These are phyloP conservation scores for Auricularia sp. DNA, from an alignment of 768 basidiomycete genomes.

Conservation along the genomic window DNA sequence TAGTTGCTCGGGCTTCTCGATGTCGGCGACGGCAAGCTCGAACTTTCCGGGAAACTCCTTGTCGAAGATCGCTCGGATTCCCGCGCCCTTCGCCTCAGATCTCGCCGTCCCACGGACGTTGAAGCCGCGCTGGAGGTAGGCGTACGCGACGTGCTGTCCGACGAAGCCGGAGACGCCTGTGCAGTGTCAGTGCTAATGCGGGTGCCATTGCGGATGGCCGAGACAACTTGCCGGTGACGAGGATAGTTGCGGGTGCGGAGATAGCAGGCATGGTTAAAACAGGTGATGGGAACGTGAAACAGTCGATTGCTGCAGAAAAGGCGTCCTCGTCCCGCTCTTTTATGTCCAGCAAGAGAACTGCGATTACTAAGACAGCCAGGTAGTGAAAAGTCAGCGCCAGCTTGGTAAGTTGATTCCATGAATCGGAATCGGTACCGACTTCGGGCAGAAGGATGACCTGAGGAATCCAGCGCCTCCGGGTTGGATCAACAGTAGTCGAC, in stretches of 20 bases:
- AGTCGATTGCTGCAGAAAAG: background rate
- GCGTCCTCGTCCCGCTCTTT: background rate
- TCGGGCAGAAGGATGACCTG: too few species aligned
- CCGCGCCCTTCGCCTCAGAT: slow-evolving; percentile 23
- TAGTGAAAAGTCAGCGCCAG: too few species aligned
- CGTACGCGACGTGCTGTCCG: slow-evolving; percentile 11
- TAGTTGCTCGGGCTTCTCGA: slow-evolving; percentile 14
- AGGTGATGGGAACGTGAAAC: background rate
- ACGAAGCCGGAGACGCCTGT: slow-evolving; percentile 11
- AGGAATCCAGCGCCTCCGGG: too few species aligned
- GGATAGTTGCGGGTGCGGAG: slow-evolving; percentile 4
- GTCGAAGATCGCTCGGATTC: slow-evolving; percentile 13
- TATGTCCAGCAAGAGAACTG: background rate
- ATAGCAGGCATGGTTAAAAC: background rate
- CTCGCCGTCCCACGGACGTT: slow-evolving; percentile 28
- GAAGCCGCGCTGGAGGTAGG: slow-evolving; percentile 17
- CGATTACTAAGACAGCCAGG: too few species aligned
- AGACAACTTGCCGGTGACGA: slow-evolving; percentile 4
- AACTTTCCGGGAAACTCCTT: slow-evolving; percentile 11
- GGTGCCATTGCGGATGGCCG: too few species aligned
- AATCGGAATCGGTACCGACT: too few species aligned
- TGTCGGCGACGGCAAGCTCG: slow-evolving; percentile 27
- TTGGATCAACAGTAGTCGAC: too few species aligned
- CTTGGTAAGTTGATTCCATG: too few species aligned
- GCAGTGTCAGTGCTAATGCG: too few species aligned